Evolutionary conservation across 169 alveolate species (phyloP).

Genomic region (Theileria orientalis): DNA sequence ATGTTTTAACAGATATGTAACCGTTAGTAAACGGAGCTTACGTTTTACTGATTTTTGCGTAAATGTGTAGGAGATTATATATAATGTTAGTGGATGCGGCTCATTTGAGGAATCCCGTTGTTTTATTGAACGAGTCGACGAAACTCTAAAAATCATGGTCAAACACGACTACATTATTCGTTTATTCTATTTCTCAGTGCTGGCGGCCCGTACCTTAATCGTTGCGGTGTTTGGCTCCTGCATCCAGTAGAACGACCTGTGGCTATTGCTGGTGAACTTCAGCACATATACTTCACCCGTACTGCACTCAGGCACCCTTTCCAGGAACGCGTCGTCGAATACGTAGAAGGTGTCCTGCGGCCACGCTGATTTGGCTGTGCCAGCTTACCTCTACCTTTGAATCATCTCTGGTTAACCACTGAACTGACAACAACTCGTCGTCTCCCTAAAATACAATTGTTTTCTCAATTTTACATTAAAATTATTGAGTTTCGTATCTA

Average conservation of each 20-base stretch:
- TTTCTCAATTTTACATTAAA: not conserved
- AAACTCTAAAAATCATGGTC: not conserved
- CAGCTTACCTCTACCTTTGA: constrained; percentile 12
- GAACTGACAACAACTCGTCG: constrained; percentile 39
- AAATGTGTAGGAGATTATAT: constrained; percentile 1
- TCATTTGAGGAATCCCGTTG: not conserved
- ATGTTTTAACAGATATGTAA: not conserved
- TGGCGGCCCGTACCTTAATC: constrained; percentile 33
- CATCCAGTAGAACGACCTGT: constrained; percentile 67
- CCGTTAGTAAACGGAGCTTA: not conserved
- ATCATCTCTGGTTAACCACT: constrained; percentile 39
- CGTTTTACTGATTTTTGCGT: not conserved
- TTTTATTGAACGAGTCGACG: constrained; percentile 19
- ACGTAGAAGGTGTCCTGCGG: constrained; percentile 55
- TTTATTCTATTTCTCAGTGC: not conserved
- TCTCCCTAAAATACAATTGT: not conserved
- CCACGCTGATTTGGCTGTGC: not conserved
- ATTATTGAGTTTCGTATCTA: not conserved
- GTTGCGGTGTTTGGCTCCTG: constrained; percentile 50
- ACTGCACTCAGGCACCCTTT: constrained; percentile 33
- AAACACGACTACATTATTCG: no score
- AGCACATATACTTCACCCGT: constrained; percentile 66
- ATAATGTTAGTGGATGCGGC: not conserved
- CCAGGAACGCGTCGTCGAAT: constrained; percentile 67
- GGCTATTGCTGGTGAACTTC: constrained; percentile 56